Evolutionary conservation across 805 yeast genomes (phyloP), one percentile per base, ranked within the genome.

Genomic region (Kodamaea lidongshanica): DNA sequence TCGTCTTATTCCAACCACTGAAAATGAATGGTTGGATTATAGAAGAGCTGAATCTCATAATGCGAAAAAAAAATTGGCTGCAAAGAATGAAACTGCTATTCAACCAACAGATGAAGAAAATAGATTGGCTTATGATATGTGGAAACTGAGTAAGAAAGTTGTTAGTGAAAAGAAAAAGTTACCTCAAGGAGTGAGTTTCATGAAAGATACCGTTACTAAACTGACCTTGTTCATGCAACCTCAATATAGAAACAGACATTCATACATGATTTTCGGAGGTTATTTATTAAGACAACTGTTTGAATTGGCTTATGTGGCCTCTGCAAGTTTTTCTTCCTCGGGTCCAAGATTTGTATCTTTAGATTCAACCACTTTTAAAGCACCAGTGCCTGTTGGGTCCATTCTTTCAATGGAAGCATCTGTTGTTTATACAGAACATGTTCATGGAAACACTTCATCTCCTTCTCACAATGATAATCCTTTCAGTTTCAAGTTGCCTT

Each of bases 311-410:
- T 88, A 87, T 52, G 86, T 95, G 58, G 76, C 89, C 11, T 86
- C 95, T 6, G 95, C 95, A 5, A 83, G 94, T 2, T 86, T 88
- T 48, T 67, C 95, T 2, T 77, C 77, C 41, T 77, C 89, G 10
- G 76, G 80, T 37, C 96, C 97, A 24, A 69, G 96, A 51, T 88
- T 88, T 44, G 83, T 86, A 7, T 81, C 95, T 2, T 68, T 88
- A 42, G 96, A 88, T 53, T 80, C 92, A 13, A 86, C 95, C 24
- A 82, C 94, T 14, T 88, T 88, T 68, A 78, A 82, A 48, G 82
- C 88, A 12, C 97, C 97, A 2, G 97, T 88, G 6, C 96, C 96
- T 1, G 96, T 88, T 11, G 96, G 97, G 1, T 77, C 88, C 1
- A 95, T 89, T 6, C 62, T 88, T 37, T 81, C 78, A 40, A 75